Conservation (phyloP, 2,329 filamentous ascomycete species). For the Huntiella moniliformis region DNA sequence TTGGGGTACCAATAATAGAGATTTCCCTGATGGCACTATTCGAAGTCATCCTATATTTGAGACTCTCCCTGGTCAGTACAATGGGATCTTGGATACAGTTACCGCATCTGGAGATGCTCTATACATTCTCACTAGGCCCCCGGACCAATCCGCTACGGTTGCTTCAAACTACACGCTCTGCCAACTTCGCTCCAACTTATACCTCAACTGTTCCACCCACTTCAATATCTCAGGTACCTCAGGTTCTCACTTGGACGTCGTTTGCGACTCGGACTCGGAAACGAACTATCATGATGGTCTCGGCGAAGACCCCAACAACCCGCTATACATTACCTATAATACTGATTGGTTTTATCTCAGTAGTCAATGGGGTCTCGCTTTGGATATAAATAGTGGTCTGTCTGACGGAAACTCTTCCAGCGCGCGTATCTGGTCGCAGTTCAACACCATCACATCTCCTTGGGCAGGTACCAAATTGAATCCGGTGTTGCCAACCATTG, state of each 20-base stretch:
- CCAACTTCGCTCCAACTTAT: constrained; percentile 42
- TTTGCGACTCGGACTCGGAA: constrained; percentile 27
- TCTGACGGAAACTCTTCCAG: constrained; percentile 38
- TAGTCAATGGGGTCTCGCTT: constrained; percentile 32
- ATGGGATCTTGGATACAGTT: background rate
- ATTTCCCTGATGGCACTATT: background rate
- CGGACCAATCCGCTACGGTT: constrained; percentile 14
- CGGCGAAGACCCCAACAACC: constrained; percentile 28
- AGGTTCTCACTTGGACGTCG: constrained; percentile 39
- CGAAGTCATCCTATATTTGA: background rate
- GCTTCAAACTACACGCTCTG: constrained; percentile 44
- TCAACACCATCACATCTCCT: constrained; percentile 20
- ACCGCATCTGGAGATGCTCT: background rate
- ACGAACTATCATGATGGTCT: no score
- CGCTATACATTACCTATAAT: background rate
- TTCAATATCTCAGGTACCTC: constrained; percentile 35
- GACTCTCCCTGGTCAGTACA: background rate
- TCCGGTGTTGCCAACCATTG: constrained; percentile 40
- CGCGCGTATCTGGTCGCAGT: constrained; percentile 34
- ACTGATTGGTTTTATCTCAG: constrained; percentile 21
- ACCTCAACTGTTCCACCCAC: constrained; percentile 46
- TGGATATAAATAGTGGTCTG: constrained; percentile 37
- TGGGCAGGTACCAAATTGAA: background rate
- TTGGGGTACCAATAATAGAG: background rate
- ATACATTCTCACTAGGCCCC: constrained; percentile 1